phyloP scores from a whole-genome alignment of 208 protist species.

The Trypanosoma brucei region DNA sequence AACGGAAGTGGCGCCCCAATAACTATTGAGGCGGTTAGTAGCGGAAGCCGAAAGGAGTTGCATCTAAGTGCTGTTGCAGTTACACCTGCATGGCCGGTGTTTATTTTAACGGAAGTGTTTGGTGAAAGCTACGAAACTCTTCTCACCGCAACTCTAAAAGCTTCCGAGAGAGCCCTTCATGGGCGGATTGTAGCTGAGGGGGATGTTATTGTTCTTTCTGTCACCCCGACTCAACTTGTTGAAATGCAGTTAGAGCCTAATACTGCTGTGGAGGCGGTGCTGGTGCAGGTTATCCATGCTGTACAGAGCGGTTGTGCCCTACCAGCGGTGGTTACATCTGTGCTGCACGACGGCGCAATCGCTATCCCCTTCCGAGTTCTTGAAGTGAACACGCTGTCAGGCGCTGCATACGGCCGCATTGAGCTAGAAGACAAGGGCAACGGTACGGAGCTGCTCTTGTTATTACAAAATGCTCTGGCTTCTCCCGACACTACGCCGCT shows the following conservation, averaged over 20 bases:
- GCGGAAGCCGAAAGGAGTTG: neutral
- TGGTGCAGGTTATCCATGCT: slow-evolving; percentile 22
- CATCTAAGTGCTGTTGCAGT: slow-evolving; percentile 22
- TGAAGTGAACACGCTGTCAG: slow-evolving; percentile 14
- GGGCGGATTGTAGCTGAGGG: slow-evolving; percentile 55
- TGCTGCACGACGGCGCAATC: slow-evolving; percentile 14
- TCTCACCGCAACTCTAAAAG: slow-evolving; percentile 27
- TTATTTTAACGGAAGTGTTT: slow-evolving; percentile 40
- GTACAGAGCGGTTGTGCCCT: slow-evolving; percentile 2
- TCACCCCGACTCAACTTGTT: slow-evolving; percentile 24
- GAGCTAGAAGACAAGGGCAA: neutral
- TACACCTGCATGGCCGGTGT: slow-evolving; percentile 44
- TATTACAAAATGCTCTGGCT: slow-evolving; percentile 22
- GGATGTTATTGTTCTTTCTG: slow-evolving; percentile 42
- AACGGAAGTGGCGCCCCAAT: neutral
- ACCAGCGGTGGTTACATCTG: neutral
- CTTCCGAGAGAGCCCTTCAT: slow-evolving; percentile 30
- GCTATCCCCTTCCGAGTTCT: slow-evolving; percentile 42
- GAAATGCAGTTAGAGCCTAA: slow-evolving; percentile 4
- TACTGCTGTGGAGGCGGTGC: slow-evolving; percentile 8
- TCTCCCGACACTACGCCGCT: slow-evolving; percentile 40
- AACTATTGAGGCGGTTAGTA: slow-evolving; percentile 3
- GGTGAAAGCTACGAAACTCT: slow-evolving; percentile 53
- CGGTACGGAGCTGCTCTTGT: slow-evolving; percentile 31
- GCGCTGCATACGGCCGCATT: slow-evolving; percentile 13